phyloP scores from a whole-genome alignment of 306 rosid genomes.

The Pterocarpus macrocarpus region DNA sequence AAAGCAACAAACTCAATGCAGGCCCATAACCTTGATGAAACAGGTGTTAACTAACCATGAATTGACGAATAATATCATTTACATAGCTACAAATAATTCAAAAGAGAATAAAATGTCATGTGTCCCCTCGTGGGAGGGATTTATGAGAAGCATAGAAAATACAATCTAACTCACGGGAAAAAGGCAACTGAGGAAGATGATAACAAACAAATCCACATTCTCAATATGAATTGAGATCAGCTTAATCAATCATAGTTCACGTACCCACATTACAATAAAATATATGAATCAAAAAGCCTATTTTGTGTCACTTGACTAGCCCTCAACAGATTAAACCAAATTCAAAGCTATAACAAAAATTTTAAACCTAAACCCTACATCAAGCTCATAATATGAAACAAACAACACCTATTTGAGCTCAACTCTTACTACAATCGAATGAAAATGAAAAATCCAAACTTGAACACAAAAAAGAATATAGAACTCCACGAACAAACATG shows the following conservation, averaged over 20 bases:
- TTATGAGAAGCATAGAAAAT: constrained; percentile 12
- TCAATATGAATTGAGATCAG: constrained; percentile 27
- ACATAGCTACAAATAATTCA: constrained; percentile 8
- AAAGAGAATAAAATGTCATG: background rate
- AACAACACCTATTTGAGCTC: constrained; percentile 42
- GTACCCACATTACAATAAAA: constrained; percentile 12
- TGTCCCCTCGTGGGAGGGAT: background rate
- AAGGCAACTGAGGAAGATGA: constrained; percentile 14
- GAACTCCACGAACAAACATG: constrained; percentile 3
- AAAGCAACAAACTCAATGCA: constrained; percentile 30
- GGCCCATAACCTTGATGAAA: background rate
- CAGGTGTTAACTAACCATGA: constrained; percentile 23
- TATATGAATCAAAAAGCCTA: constrained; percentile 22
- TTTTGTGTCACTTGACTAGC: constrained; percentile 16
- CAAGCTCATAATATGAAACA: constrained; percentile 23
- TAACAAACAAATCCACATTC: constrained; percentile 17
- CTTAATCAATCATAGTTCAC: constrained; percentile 10
- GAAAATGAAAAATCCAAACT: constrained; percentile 30
- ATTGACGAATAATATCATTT: constrained; percentile 10
- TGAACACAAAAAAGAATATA: background rate
- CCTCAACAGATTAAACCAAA: constrained; percentile 38
- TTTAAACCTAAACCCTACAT: constrained; percentile 66
- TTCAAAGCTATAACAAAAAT: constrained; percentile 42
- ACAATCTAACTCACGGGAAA: background rate
- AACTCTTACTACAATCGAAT: constrained; percentile 5